Evolutionary conservation across 257 asterid genomes (phyloP).

Genomic region (Schizonepeta tenuifolia): DNA sequence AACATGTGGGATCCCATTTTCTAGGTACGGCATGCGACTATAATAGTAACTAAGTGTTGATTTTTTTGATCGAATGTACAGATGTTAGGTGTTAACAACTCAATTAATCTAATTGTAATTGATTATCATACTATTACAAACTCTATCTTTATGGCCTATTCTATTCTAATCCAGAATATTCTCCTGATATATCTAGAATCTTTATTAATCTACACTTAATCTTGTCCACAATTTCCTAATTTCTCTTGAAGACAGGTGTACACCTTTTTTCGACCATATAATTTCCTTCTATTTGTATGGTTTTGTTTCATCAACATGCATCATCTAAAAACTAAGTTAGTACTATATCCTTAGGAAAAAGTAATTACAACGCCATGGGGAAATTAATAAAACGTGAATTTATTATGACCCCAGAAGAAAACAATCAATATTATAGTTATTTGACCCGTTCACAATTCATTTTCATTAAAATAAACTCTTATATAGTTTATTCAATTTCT

Average conservation of each 20-base stretch:
- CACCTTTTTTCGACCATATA: not conserved
- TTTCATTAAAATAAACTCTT: not conserved
- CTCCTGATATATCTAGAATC: slow-evolving; percentile 29
- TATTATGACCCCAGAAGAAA: not conserved
- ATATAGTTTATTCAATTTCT: not conserved
- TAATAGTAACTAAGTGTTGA: slow-evolving; percentile 28
- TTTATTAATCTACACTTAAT: not conserved
- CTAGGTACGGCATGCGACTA: slow-evolving; percentile 25
- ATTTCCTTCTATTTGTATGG: not conserved
- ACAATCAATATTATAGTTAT: not conserved
- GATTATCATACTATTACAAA: not conserved
- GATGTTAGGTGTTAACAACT: slow-evolving; percentile 6
- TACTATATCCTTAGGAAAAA: no score
- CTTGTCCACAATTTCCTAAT: not conserved
- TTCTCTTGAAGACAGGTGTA: not conserved
- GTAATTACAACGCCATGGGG: not conserved
- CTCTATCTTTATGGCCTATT: not conserved
- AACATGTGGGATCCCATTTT: slow-evolving; percentile 27
- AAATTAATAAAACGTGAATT: not conserved
- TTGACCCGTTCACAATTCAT: not conserved
- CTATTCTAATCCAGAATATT: slow-evolving; percentile 23
- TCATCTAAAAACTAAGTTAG: no score
- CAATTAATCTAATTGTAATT: not conserved
- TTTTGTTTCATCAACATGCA: not conserved
- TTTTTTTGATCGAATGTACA: not conserved